Evolutionary conservation across 2,329 filamentous ascomycete genomes (phyloP).

Genomic region (Passalora sequoiae): DNA sequence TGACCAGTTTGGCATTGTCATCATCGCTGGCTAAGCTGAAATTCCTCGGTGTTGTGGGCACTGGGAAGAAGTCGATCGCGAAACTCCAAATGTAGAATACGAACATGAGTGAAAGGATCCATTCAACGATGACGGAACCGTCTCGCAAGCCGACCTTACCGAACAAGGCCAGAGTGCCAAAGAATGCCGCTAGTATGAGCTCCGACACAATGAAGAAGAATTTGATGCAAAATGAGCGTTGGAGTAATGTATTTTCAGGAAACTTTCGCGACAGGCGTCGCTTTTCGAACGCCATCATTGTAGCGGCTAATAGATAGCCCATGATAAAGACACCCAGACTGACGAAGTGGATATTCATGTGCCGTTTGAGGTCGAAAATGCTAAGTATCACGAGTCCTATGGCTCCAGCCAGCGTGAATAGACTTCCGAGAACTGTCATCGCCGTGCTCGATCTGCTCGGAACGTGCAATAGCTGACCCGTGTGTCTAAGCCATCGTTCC

Average conservation of each 20-base stretch:
- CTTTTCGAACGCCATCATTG: slow-evolving; percentile 85
- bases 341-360: slow-evolving; percentile 62
- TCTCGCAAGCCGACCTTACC: slow-evolving; percentile 42
- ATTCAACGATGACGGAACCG: slow-evolving; percentile 70
- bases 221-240: slow-evolving; percentile 78
- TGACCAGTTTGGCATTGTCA: background rate
- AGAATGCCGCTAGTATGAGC: slow-evolving; percentile 53
- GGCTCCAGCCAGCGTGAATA: slow-evolving; percentile 67
- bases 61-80: slow-evolving; percentile 75
- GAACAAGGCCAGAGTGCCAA: slow-evolving; percentile 48
- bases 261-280: slow-evolving; percentile 73
- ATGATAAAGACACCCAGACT: slow-evolving; percentile 76
- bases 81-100: slow-evolving; percentile 75
- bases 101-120: slow-evolving; percentile 72
- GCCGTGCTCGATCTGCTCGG: slow-evolving; percentile 56
- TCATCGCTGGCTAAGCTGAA: background rate
- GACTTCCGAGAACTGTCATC: slow-evolving; percentile 55
- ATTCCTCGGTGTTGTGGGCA: background rate
- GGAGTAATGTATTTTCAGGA: slow-evolving; percentile 65
- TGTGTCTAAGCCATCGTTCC: slow-evolving; percentile 78
- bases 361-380: slow-evolving; percentile 72
- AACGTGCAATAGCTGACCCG: slow-evolving; percentile 72
- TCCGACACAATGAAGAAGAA: slow-evolving; percentile 74
- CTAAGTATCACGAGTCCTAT: slow-evolving; percentile 72
- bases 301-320: slow-evolving; percentile 74